These are phyloP conservation scores for Ichthyophonus hoferi DNA, from an alignment of 208 protist genomes.

Conservation along the genomic window DNA sequence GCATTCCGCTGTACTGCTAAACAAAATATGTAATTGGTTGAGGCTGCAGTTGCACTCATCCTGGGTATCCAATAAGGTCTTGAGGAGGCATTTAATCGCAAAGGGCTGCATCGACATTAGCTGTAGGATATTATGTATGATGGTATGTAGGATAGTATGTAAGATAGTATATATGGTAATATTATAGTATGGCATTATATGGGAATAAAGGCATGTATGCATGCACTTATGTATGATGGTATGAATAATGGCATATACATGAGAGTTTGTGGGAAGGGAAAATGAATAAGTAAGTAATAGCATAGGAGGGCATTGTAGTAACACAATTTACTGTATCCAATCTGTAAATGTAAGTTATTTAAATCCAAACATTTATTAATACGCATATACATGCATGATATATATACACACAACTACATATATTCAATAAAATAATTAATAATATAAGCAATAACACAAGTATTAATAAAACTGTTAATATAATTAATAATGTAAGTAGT, in stretches of 20 bases:
- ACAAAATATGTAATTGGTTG: not conserved
- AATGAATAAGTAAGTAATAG: not conserved
- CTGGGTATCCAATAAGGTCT: not conserved
- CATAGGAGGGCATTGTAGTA: not conserved
- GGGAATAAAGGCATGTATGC: not conserved
- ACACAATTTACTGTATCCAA: too few species aligned
- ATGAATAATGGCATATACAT: not conserved
- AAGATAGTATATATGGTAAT: too few species aligned
- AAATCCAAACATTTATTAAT: conserved; percentile 6
- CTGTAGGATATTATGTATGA: not conserved
- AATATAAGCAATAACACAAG: too few species aligned
- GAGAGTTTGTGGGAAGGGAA: not conserved
- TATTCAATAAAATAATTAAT: too few species aligned
- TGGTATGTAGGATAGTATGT: not conserved
- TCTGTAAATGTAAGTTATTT: too few species aligned
- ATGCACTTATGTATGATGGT: not conserved
- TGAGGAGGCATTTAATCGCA: conserved; percentile 15
- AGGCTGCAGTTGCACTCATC: not conserved
- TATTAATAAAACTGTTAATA: too few species aligned
- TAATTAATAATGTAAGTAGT: too few species aligned
- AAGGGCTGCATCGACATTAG: conserved; percentile 12
- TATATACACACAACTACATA: too few species aligned
- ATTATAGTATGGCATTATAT: not conserved
- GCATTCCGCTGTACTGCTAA: not conserved
- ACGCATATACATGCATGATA: not conserved